Evolutionary conservation across 164 flowering plant species (phyloP), one percentile per base, ranked within the genome.

Genomic region (Chimonanthus salicifolius): DNA sequence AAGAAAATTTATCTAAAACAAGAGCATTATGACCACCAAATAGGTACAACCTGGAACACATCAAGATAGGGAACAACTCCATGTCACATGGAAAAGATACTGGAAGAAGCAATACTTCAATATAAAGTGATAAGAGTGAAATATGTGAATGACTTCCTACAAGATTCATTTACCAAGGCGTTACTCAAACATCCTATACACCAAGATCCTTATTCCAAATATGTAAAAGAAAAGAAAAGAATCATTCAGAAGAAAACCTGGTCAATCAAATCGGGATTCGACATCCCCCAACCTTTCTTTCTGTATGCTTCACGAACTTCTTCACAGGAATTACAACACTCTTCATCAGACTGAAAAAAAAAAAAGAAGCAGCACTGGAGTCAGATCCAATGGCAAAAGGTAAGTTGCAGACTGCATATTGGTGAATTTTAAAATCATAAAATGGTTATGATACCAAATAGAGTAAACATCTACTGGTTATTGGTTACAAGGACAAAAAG

Each of bases 261-360:
- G 74, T 90, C 95, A 70, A 90, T 89, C 76, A 87, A 68, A 80
- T 89, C 95, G 44, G 80, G 80, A 82, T 87, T 87, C 47, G 91
- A 74, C 76, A 90, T 18, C n/a, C 83, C 92, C 95, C 95, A 89
- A 60, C 95, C 95, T 80, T 85, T 90, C 76, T 84, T 87, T 71
- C 82, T 75, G 72, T 90, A 90, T 66, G 92, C 92, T 71, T 90
- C 95, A 68, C 86, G 90, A 73, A 90, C 95, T 70, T 90, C 95
- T 78, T 90, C 92, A 76, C 95, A 90, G 68, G 91, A 77, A 74
- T 90, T 90, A 75, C 95, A 90, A 72, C 95, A 90, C 67, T 90
- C 82, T 72, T 85, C 89, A 80, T 88, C 95, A 7, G 87, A 69
- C 95, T 90, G 87, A 78, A 78, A 69, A 1, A 33, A 33, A 33